phyloP scores from a whole-genome alignment of 2,329 filamentous ascomycete species.

The Neocucurbitaria cava region DNA sequence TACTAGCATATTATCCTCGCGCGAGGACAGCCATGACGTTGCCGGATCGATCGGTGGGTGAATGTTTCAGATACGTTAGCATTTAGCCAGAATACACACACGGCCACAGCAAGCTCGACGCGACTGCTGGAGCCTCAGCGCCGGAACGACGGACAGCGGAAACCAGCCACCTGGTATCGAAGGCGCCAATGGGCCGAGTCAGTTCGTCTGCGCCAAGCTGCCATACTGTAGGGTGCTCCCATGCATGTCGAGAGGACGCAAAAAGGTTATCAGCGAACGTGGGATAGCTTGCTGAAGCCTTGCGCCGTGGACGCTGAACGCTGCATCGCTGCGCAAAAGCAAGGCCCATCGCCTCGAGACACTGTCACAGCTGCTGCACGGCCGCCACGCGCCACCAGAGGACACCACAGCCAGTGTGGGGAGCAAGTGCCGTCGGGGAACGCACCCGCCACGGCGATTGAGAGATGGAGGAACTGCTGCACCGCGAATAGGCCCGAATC shows the following conservation, averaged over 20 bases:
- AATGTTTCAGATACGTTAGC: neutral
- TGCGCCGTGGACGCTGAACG: no score
- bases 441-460: neutral
- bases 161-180: neutral
- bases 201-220: neutral
- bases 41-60: neutral
- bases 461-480: neutral
- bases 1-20: neutral
- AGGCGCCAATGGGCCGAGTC: neutral
- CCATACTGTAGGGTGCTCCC: neutral
- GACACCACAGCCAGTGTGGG: neutral
- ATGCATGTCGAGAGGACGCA: neutral
- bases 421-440: neutral
- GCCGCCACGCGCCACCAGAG: neutral
- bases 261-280: neutral
- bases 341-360: neutral
- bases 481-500: slow-evolving; percentile 16
- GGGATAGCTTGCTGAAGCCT: neutral
- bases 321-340: neutral
- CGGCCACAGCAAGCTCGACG: neutral
- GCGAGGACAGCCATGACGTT: neutral
- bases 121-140: neutral
- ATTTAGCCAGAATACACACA: neutral
- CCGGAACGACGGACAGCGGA: neutral
- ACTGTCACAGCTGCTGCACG: neutral